Conservation (phyloP, 768 basidiomycete genomes). For the Russula abietina region DNA sequence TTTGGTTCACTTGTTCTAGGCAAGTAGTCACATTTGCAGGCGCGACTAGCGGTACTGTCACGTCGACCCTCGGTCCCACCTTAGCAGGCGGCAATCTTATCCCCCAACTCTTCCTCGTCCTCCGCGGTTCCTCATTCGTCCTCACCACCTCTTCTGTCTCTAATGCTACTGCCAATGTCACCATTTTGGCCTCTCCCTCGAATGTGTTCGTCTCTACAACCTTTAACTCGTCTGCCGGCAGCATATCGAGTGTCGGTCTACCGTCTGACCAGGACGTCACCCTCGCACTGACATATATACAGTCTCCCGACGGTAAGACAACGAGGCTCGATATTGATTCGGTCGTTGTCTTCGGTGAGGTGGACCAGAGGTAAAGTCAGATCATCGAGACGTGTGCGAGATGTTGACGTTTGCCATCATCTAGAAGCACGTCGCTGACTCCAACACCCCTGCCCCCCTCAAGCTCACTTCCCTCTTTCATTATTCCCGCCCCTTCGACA, state of each 20-base stretch:
- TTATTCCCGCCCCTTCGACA: conserved; percentile 18
- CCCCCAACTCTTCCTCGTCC: conserved; percentile 26
- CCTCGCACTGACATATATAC: conserved; percentile 23
- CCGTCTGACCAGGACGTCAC: conserved; percentile 22
- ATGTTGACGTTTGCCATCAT: background rate
- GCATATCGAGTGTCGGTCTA: conserved; percentile 21
- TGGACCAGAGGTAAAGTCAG: conserved; percentile 6
- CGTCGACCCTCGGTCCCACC: conserved; percentile 24
- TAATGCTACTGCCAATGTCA: conserved; percentile 26
- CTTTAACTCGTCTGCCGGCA: conserved; percentile 21
- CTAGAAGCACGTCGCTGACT: conserved; percentile 15
- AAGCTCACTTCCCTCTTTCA: conserved; percentile 24
- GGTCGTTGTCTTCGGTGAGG: conserved; percentile 8
- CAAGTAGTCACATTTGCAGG: conserved; percentile 14
- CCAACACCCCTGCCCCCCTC: conserved; percentile 17
- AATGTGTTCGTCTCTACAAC: conserved; percentile 17
- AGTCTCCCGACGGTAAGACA: conserved; percentile 6
- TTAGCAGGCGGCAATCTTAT: conserved; percentile 6
- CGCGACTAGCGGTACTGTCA: conserved; percentile 24
- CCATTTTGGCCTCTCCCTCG: conserved; percentile 24
- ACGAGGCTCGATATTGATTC: conserved; percentile 26
- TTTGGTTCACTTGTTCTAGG: conserved; percentile 14
- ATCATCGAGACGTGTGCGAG: background rate
- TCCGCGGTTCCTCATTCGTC: conserved; percentile 24
- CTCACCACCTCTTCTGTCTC: conserved; percentile 23